These are phyloP conservation scores for Zizania palustris DNA, from an alignment of 202 grass and related monocot species.

Conservation along the genomic window DNA sequence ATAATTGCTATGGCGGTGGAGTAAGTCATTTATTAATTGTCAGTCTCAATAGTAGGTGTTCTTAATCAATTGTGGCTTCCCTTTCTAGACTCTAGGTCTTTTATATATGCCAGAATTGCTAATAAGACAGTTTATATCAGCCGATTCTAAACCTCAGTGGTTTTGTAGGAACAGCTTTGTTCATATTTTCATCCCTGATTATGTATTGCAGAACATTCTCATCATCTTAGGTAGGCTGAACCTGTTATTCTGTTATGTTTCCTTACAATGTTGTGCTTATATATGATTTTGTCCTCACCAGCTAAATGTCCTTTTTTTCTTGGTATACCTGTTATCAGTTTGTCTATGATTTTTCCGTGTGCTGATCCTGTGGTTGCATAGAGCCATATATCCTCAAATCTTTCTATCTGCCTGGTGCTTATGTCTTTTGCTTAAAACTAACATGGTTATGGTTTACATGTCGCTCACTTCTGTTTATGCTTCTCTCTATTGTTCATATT, in stretches of 20 bases:
- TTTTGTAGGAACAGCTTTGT: neutral
- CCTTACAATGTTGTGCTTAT: neutral
- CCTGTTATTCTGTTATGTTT: conserved; percentile 2
- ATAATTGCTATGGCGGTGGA: conserved; percentile 8
- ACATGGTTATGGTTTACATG: neutral
- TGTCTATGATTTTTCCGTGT: conserved; percentile 11
- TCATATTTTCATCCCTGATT: neutral
- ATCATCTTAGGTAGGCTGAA: neutral
- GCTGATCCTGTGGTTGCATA: neutral
- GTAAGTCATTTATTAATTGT: neutral
- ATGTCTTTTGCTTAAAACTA: neutral
- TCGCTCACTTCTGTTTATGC: neutral
- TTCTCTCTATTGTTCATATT: neutral
- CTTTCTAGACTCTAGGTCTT: neutral
- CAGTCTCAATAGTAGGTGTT: neutral
- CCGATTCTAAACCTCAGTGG: neutral
- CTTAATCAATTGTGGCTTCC: neutral
- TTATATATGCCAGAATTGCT: neutral
- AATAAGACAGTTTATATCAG: neutral
- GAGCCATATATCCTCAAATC: neutral
- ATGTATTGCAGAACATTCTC: neutral
- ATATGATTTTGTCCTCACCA: neutral
- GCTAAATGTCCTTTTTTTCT: conserved; percentile 1
- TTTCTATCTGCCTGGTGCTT: neutral
- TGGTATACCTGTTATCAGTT: conserved; percentile 3